A percentile compares a stretch with the other conserved stretches of the same genome.
phyloP scores from a whole-genome alignment of 257 asterid species.

The Pogostemon cablin region DNA sequence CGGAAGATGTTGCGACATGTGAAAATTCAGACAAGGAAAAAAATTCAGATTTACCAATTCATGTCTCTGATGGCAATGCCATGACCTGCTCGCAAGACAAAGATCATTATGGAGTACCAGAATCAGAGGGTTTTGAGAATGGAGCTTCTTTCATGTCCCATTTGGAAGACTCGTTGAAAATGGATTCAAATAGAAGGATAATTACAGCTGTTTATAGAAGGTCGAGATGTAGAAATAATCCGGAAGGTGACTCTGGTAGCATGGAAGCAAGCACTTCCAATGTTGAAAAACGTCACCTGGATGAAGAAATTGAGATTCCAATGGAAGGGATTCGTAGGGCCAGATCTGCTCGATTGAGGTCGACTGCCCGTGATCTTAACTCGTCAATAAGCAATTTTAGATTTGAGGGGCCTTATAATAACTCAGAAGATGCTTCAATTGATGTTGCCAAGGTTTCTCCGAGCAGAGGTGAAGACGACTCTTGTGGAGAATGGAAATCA shows the following conservation, averaged over 20 bases:
- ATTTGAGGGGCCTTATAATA: conserved; percentile 44
- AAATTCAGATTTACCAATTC: conserved; percentile 39
- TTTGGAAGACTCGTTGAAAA: conserved; percentile 51
- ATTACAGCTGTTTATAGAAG: conserved; percentile 82
- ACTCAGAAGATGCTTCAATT: conserved; percentile 54
- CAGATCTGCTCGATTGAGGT: conserved; percentile 67
- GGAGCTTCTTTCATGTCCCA: conserved; percentile 47
- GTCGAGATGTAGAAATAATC: conserved; percentile 57
- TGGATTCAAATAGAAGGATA: conserved; percentile 66
- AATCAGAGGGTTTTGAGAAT: conserved; percentile 41
- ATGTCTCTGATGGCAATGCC: conserved; percentile 35
- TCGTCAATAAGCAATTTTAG: conserved; percentile 41
- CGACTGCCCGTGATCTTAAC: conserved; percentile 50
- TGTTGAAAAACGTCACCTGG: conserved; percentile 42
- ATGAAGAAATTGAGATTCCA: conserved; percentile 50
- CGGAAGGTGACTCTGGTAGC: conserved; percentile 47
- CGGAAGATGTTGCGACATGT: conserved; percentile 38
- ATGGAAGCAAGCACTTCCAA: conserved; percentile 71
- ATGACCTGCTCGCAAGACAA: conserved; percentile 39
- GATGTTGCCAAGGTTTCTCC: conserved; percentile 51
- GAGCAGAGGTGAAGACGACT: conserved; percentile 54
- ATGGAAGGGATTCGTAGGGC: conserved; percentile 69
- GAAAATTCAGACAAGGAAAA: conserved; percentile 36
- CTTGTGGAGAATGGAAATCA: conserved; percentile 58
- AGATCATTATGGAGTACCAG: conserved; percentile 40